These are phyloP conservation scores for Exophiala calicioides DNA, from an alignment of 2,329 filamentous ascomycete genomes.

Conservation along the genomic window DNA sequence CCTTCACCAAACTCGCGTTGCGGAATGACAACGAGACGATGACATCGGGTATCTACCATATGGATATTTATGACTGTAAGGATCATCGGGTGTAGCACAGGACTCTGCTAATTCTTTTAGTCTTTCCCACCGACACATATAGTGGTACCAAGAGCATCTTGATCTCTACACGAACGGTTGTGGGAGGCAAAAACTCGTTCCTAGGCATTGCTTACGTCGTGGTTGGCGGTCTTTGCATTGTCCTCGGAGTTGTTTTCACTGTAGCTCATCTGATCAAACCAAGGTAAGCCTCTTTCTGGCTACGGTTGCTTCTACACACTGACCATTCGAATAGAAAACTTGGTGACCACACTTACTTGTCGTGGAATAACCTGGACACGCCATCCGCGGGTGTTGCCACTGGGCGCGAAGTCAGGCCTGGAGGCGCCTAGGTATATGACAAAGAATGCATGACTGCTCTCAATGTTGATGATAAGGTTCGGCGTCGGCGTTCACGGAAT, in stretches of 20 bases:
- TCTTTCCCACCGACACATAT: conserved; percentile 68
- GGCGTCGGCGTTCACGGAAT: conserved; percentile 22
- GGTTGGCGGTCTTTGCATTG: conserved; percentile 87
- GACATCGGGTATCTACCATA: conserved; percentile 69
- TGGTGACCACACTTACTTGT: conserved; percentile 94
- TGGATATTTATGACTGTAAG: conserved; percentile 79
- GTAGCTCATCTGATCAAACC: conserved; percentile 88
- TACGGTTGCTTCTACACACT: conserved; percentile 1
- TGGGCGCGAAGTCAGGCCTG: conserved; percentile 56
- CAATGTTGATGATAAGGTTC: conserved; percentile 14
- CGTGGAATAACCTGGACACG: conserved; percentile 84
- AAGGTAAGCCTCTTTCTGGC: conserved; percentile 57
- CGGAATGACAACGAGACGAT: conserved; percentile 74
- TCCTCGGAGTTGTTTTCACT: conserved; percentile 85
- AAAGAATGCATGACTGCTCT: conserved; percentile 21
- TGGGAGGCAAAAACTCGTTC: conserved; percentile 94
- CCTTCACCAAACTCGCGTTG: conserved; percentile 89
- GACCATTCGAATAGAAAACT: conserved; percentile 69
- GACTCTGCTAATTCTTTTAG: conserved; percentile 48
- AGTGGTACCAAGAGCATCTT: conserved; percentile 61
- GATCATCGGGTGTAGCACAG: conserved; percentile 4
- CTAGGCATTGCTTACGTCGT: conserved; percentile 95
- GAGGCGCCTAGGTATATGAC: conserved; percentile 25
- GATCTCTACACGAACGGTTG: conserved; percentile 73
- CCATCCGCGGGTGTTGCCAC: conserved; percentile 54